phyloP scores from a whole-genome alignment of 2,329 filamentous ascomycete species.

The Bipolaris sorokiniana region DNA sequence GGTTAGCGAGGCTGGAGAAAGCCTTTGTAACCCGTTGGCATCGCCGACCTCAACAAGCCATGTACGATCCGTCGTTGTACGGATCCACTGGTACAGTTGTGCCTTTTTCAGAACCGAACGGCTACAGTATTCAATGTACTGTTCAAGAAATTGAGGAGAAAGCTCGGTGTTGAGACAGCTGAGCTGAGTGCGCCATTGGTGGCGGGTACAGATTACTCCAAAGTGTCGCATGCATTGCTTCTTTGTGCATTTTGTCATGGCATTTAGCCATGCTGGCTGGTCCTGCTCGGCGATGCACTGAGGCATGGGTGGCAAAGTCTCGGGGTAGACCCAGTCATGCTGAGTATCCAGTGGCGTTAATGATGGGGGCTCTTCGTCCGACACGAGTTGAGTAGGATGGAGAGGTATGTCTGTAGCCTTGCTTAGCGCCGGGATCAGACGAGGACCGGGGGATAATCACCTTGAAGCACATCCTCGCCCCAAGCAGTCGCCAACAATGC shows the following conservation, averaged over 20 bases:
- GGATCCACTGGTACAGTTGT: constrained; percentile 42
- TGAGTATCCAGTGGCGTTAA: neutral
- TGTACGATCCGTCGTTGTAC: constrained; percentile 33
- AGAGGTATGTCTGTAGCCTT: neutral
- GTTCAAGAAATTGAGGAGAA: constrained; percentile 32
- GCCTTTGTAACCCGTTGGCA: constrained; percentile 30
- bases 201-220: constrained; percentile 41
- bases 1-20: constrained; percentile 35
- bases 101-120: constrained; percentile 44
- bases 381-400: neutral
- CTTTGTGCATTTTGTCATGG: constrained; percentile 42
- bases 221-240: constrained; percentile 41
- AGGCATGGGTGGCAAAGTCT: constrained; percentile 44
- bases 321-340: constrained; percentile 44
- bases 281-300: constrained; percentile 47
- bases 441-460: neutral
- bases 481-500: neutral
- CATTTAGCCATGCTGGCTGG: constrained; percentile 35
- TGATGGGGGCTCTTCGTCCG: too few relatives aligned
- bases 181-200: constrained; percentile 43
- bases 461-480: neutral
- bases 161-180: constrained; percentile 42
- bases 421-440: neutral
- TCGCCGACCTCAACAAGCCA: constrained; percentile 46
- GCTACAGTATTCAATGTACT: constrained; percentile 37